phyloP scores from a whole-genome alignment of 2,329 filamentous ascomycete genomes.

The Trichoderma afroharzianum region DNA sequence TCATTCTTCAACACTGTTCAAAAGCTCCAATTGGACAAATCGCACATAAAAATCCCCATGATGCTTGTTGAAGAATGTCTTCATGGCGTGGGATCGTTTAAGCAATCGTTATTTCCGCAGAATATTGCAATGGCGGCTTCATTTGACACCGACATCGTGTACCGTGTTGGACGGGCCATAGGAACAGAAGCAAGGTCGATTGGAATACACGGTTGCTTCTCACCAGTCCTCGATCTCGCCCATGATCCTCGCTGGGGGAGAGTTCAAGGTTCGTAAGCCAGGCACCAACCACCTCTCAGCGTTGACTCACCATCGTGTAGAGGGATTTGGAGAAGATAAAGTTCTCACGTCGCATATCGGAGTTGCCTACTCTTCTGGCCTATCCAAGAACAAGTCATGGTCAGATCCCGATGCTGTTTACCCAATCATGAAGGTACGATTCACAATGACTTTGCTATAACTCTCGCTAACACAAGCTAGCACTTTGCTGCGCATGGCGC shows the following conservation, averaged over 20 bases:
- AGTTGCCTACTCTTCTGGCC: constrained; percentile 11
- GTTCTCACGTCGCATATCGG: constrained; percentile 13
- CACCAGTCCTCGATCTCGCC: constrained; percentile 12
- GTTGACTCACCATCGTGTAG: not conserved
- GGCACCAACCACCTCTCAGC: too few species aligned
- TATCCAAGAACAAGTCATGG: constrained; percentile 16
- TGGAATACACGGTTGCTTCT: constrained; percentile 15
- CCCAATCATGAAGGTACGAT: constrained; percentile 14
- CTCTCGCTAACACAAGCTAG: not conserved
- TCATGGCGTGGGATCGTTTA: constrained; percentile 1
- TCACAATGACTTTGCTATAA: not conserved
- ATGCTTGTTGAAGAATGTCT: constrained; percentile 18
- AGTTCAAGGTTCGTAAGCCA: not conserved
- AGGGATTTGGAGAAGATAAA: constrained; percentile 16
- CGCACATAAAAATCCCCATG: constrained; percentile 9
- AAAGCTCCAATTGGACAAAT: constrained; percentile 14
- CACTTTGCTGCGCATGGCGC: constrained; percentile 9
- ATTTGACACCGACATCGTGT: constrained; percentile 13
- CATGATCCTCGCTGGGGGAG: constrained; percentile 17
- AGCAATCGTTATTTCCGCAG: constrained; percentile 16
- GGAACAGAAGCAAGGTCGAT: constrained; percentile 12
- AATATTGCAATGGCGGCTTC: constrained; percentile 15
- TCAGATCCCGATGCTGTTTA: constrained; percentile 7
- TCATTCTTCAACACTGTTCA: constrained; percentile 3
- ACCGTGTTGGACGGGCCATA: constrained; percentile 13